Base-by-base conservation (phyloP, 345 rosid genomes). In the Dipteronia sinensis region DNA sequence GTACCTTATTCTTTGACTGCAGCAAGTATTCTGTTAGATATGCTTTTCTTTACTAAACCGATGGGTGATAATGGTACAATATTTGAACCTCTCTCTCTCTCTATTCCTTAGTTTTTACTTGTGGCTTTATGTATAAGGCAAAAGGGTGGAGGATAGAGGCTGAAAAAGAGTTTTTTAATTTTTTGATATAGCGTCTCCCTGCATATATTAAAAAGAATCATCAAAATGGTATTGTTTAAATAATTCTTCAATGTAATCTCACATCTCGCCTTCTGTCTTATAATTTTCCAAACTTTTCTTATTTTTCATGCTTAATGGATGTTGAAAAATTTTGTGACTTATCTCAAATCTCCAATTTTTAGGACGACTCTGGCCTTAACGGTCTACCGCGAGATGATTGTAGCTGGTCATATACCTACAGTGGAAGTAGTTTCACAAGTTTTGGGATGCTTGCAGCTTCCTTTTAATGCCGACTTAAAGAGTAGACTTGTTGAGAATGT, bases 401-500 rank as follows among this genome's bases (percentile, higher is more conserved):
- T 76, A 74, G 88, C 92, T 76, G 98, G 93, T 51, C 79, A 87
- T 49, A 79, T 74, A 76, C 99, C 94, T 15, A 87, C 92, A n/a
- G 75, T 87, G 69, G 99, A 90, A 71, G 88, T 92, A 82, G 85
- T 93, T 85, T 93, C 97, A 73, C 89, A 89, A 89, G 83, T 93
- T 85, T 81, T 95, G 80, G 97, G 93, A 70, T 93, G 98, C 91
- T 88, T 95, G 87, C 88, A 81, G 83, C 87, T 95, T 77, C 98
- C 98, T 78, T 77, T 61, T 69, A 91, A 92, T 81, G 84, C 92
- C 73, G 86, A 90, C 66, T 68, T 92, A 78, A 91, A 90, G 85
- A 77, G 71, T 51, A 88, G 81, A 82, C 87, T 95, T 31, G 76
- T 93, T 23, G 97, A 93, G 77, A 90, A 84, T 82, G 81, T 92